Evolutionary conservation across 495 filamentous ascomycete genomes (phyloP), one percentile per base, ranked within the genome.

Genomic region (Aspergillus baeticus): DNA sequence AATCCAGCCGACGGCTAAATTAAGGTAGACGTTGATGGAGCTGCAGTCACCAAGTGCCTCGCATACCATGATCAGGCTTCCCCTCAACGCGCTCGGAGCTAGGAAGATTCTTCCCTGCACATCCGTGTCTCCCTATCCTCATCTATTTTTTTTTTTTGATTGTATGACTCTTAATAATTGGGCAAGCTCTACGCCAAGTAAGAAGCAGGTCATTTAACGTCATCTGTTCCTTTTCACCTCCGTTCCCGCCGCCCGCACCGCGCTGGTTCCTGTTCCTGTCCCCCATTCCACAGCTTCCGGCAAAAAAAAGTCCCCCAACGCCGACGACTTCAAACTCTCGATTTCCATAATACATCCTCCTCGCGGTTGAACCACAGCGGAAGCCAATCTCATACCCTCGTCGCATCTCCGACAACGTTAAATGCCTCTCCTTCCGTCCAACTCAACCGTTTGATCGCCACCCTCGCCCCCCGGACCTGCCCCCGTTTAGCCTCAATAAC

Each of bases 181-280:
- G n/a, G 8, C 8, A 15, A 6, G 10, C 6, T 17, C n/a, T 34
- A 26, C 34, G 44, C n/a, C 34, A 20, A 35, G 13, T 14, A 13
- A 14, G 8, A 18, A 31, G 13, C 36, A 31, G 13, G 7, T 6
- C 44, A 34, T 23, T 13, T 39, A 26, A 29, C 33, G 23, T 50
- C 23, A 20, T 31, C 37, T 42, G 35, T 50, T 5, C 46, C 26
- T 54, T 18, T 26, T 31, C 26, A 31, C 21, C 31, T 34, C 31
- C 34, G 42, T 37, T 48, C 22, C 48, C 36, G 49, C 37, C 23
- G 22, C 15, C 48, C 36, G 49, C 49, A 22, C 35, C 8, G 20
- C 49, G 36, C 35, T n/a, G 20, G 38, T 57, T 57, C 55, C 37
- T 46, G 44, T 55, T 35, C 53, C 53, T 49, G 21, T 48, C 22